Evolutionary conservation across 1,139 yeast genomes (phyloP).

Genomic region (Pichia sp.): DNA sequence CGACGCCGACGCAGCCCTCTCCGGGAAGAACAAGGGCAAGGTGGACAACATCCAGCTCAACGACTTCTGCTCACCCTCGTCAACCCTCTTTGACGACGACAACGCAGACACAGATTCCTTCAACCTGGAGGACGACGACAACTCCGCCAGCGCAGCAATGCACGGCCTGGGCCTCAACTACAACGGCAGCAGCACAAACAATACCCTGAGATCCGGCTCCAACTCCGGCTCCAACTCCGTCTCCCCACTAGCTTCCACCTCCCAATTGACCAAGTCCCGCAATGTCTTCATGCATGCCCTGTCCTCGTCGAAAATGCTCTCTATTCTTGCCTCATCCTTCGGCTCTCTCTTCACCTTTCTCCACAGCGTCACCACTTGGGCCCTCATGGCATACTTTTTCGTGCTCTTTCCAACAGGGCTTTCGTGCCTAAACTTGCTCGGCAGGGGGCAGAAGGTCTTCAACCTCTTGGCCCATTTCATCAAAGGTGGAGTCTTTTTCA

Average conservation of each 20-base stretch:
- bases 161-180: not conserved
- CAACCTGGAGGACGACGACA: conserved; percentile 20
- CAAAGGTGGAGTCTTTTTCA: conserved; percentile 86
- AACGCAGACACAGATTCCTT: conserved; percentile 19
- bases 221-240: not conserved
- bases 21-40: not conserved
- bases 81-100: conserved; percentile 37
- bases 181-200: not conserved
- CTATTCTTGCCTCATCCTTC: conserved; percentile 33
- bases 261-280: conserved; percentile 20
- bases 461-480: conserved; percentile 90
- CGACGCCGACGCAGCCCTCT: not conserved
- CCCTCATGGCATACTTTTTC: conserved; percentile 56
- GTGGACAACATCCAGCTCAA: not conserved
- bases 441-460: conserved; percentile 62
- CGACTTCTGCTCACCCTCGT: conserved; percentile 34
- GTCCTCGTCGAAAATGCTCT: conserved; percentile 32
- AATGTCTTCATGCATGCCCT: conserved; percentile 24
- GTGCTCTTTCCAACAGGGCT: conserved; percentile 68
- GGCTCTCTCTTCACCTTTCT: conserved; percentile 38
- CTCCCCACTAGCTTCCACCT: not conserved
- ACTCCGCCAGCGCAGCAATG: conserved; percentile 10
- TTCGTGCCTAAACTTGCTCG: conserved; percentile 67
- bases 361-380: conserved; percentile 58
- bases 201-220: not conserved